Base-by-base conservation (phyloP, 2,329 filamentous ascomycete genomes). In the Penicillium fuscoglaucum region DNA sequence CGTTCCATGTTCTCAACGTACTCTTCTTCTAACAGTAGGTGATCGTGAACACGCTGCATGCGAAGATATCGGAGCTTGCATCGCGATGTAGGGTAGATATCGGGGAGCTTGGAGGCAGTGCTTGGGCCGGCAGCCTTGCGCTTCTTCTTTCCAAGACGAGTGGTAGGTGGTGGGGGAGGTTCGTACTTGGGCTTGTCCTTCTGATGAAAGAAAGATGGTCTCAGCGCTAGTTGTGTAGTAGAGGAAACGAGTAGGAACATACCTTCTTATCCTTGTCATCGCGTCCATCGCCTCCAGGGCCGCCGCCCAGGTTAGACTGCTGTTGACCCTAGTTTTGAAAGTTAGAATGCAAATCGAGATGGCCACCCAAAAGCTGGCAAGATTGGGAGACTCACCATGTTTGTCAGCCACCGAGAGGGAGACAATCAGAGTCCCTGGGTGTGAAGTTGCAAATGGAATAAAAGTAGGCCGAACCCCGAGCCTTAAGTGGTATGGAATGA, bases 161-260 rank as follows among this genome's bases (percentile, higher is more conserved):
- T 98, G 62, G 95, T 99, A 63, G 95, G 95, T 72, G 93, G 89
- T 78, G 95, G 95, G 68, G 95, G 95, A 65, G 95, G 95, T 79
- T 99, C 95, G 83, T 99, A 99, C 90, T 96, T 98, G 75, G 95
- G 95, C 88, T 99, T 99, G 64, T 99, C 93, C 85, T 99, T 98
- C 93, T 96, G 72, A 37, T 57, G 68, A 61, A 51, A 31, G 41
- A 56, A 49, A 35, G 41, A 56, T 55, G 61, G 45, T 59, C 60
- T 68, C 39, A 66, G 65, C 52, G 55, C 35, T 51, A 28, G 19
- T 40, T 50, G 24, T 45, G 28, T 17, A 19, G 19, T 19, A 33
- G 37, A 17, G 15, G 15, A 37, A 45, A 35, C 17, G 17, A 44
- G 26, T 19, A 19, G 13, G 12, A 57, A 48, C 61, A 44, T 64